phyloP scores from a whole-genome alignment of 2,329 filamentous ascomycete species.

The Lizonia empirigonia region DNA sequence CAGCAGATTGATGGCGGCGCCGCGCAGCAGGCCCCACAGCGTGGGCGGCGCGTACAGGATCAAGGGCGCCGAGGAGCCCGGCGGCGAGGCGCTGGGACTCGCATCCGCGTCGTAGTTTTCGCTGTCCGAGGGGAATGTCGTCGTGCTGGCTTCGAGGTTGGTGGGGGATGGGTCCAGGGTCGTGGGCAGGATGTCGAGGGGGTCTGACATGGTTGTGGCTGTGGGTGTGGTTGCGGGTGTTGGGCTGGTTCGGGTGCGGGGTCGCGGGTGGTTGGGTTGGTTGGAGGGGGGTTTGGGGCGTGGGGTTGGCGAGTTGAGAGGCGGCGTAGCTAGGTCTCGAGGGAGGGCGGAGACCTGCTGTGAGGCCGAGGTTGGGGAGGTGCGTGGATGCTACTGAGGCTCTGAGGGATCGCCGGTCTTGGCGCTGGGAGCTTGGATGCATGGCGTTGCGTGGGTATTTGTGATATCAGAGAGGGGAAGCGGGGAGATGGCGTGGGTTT shows the following conservation, averaged over 20 bases:
- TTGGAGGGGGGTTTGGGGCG: too few relatives aligned
- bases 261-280: neutral
- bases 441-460: neutral
- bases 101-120: constrained; percentile 76
- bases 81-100: constrained; percentile 64
- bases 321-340: neutral
- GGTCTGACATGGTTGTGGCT: constrained; percentile 46
- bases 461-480: neutral
- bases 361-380: constrained; percentile 5
- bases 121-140: constrained; percentile 79
- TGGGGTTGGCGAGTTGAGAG: too few relatives aligned
- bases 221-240: neutral
- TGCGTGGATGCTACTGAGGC: constrained; percentile 21
- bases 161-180: constrained; percentile 64
- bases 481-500: neutral
- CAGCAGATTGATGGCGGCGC: constrained; percentile 93
- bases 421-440: constrained; percentile 14
- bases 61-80: constrained; percentile 65
- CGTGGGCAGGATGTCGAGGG: constrained; percentile 51
- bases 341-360: neutral
- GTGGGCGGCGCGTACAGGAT: constrained; percentile 90
- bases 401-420: constrained; percentile 20
- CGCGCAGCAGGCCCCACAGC: constrained; percentile 80
- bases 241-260: neutral
- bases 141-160: constrained; percentile 55